Base-by-base conservation (phyloP, 306 rosid genomes). In the Sicyos baderoa region DNA sequence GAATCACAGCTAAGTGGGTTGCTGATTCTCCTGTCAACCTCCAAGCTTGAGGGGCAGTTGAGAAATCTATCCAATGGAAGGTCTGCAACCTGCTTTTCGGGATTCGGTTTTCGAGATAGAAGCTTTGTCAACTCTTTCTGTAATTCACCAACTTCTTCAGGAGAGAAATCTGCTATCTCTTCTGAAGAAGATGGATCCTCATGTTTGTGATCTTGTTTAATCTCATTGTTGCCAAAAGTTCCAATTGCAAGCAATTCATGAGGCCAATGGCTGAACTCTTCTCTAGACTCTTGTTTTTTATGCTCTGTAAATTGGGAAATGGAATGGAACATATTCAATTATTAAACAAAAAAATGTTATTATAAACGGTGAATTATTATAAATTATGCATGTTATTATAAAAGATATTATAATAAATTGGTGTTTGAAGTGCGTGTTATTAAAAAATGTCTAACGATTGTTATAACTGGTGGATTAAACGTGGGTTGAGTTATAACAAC, bases 11-110 rank as follows among this genome's bases (percentile, higher is more conserved):
- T 79, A 68, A 88, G 82, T 0, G 83, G 81, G 50, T 79, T 90
- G 70, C 97, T 90, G 64, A 79, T 84, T 78, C 95, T 83, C 73
- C 95, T 76, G 75, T 90, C 97, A 7, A 94, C 96, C 80, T 94
- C 97, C 86, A 94, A 79, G 82, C 94, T 94, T 57, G 99, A 94
- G 4, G 99, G 99, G 78, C 97, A 94, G 51, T 94, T 94, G 51
- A 94, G 90, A 76, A 94, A 94, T 79, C 97, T 88, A 69, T 94
- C 97, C 76, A 94, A 75, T 4, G 99, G 99, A 72, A 94, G 97
- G 76, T 88, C 98, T 42, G 89, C 80, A 12, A 79, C 82, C 71
- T 83, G 86, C 73, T 86, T 87, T 56, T 87, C 96, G 45, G 79
- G 80, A 70, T 83, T 86, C 6, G 91, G 85, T 75, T 93, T 93